These are phyloP conservation scores for Lichtheimia ornata DNA, from an alignment of 371 early-diverging fungal species.

Conservation along the genomic window DNA sequence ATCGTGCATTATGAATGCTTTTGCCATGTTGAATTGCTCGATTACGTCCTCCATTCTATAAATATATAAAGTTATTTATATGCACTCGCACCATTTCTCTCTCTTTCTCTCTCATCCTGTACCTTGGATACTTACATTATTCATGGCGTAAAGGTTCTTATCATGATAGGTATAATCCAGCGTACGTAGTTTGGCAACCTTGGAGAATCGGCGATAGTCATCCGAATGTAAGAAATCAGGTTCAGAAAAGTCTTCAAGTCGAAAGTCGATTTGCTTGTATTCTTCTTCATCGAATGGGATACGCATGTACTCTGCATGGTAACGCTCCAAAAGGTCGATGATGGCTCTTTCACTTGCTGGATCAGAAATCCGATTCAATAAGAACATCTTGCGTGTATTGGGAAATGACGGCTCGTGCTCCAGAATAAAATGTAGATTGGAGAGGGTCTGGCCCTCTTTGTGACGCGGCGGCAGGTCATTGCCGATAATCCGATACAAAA, in stretches of 20 bases:
- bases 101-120: background rate
- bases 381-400: slow-evolving; percentile 63
- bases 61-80: background rate
- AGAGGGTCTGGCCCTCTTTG: slow-evolving; percentile 66
- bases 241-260: slow-evolving; percentile 66
- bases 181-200: slow-evolving; percentile 61
- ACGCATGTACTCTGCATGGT: slow-evolving; percentile 60
- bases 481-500: slow-evolving; percentile 71
- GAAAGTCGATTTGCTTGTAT: slow-evolving; percentile 63
- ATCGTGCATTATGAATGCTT: slow-evolving; percentile 52
- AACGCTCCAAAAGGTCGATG: slow-evolving; percentile 54
- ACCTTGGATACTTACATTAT: slow-evolving; percentile 55
- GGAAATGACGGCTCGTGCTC: slow-evolving; percentile 67
- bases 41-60: slow-evolving; percentile 72
- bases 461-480: slow-evolving; percentile 76
- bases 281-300: slow-evolving; percentile 62
- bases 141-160: slow-evolving; percentile 77
- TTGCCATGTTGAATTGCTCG: slow-evolving; percentile 62
- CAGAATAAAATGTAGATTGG: slow-evolving; percentile 68
- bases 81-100: too few species aligned
- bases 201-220: slow-evolving; percentile 61
- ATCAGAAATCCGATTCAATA: slow-evolving; percentile 72
- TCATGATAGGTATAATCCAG: slow-evolving; percentile 70
- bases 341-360: slow-evolving; percentile 59
- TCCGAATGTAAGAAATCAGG: slow-evolving; percentile 69